Percentiles rank a stretch among this genome's conserved stretches.
These are phyloP conservation scores for Alternaria metachromatica DNA, from an alignment of 2,329 filamentous ascomycete genomes.

Conservation along the genomic window DNA sequence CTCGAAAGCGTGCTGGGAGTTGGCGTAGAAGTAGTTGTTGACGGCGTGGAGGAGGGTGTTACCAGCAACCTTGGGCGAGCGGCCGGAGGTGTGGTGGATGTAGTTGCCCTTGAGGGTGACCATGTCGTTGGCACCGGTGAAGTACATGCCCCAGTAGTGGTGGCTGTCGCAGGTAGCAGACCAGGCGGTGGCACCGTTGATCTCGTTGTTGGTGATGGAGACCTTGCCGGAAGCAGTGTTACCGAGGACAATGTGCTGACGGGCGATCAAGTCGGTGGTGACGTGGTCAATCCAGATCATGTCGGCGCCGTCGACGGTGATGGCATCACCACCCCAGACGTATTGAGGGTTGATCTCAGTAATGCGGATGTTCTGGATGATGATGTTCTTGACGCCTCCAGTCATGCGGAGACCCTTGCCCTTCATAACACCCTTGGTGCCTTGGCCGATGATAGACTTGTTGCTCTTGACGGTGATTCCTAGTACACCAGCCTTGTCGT, in stretches of 20 bases:
- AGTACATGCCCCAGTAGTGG: slow-evolving; percentile 66
- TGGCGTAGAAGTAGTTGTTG: slow-evolving; percentile 68
- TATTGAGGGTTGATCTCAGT: slow-evolving; percentile 49
- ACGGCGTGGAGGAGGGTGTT: slow-evolving; percentile 66
- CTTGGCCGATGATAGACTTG: slow-evolving; percentile 64
- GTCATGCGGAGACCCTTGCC: slow-evolving; percentile 63
- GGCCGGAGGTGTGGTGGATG: slow-evolving; percentile 65
- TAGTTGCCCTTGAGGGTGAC: slow-evolving; percentile 68
- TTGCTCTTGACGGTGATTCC: slow-evolving; percentile 63
- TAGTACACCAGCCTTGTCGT: slow-evolving; percentile 60
- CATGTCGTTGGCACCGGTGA: slow-evolving; percentile 62
- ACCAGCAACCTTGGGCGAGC: slow-evolving; percentile 62
- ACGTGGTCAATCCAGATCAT: slow-evolving; percentile 38
- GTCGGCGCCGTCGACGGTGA: slow-evolving; percentile 39
- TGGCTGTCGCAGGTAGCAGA: slow-evolving; percentile 65
- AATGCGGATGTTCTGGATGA: slow-evolving; percentile 55
- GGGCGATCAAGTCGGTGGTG: slow-evolving; percentile 63
- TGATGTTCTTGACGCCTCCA: slow-evolving; percentile 59
- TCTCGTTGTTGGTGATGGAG: slow-evolving; percentile 66
- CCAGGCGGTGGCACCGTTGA: slow-evolving; percentile 62
- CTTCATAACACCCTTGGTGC: slow-evolving; percentile 61
- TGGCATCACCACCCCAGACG: slow-evolving; percentile 47
- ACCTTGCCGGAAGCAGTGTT: slow-evolving; percentile 61
- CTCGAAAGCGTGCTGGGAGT: slow-evolving; percentile 65
- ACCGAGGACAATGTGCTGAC: slow-evolving; percentile 67